Evolutionary conservation across 2,329 filamentous ascomycete species (phyloP), one percentile per base, ranked within the genome.

Genomic region (Elsinoe arachidis): DNA sequence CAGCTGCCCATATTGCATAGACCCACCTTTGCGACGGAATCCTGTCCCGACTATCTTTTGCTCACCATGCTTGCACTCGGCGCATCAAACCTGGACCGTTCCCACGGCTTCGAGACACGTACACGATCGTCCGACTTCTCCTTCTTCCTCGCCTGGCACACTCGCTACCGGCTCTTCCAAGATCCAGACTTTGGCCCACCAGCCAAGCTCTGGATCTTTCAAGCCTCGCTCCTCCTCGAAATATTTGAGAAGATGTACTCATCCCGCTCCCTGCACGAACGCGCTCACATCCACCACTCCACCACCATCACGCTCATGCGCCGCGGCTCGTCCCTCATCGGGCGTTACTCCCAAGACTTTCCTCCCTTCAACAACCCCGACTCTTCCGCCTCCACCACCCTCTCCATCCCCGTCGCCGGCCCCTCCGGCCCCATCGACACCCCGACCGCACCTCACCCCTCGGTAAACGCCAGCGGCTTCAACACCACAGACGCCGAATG

Each of bases 201-300:
- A 0, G 92, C 92, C 7, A 96, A 95, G 72, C 74, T 99, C 6
- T 99, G 92, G 92, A 83, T 96, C 0, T 97, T 97, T 73, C 93
- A 97, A 69, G 86, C 92, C 1, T 75, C 97, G 54, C 77, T 97
- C 3, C 78, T 97, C 4, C 78, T 97, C 11, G 93, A 99, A 69
- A 76, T 96, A 0, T 97, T 95, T 66, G 93, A 99, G 74, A 99
- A 99, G 77, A 93, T 96, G 87, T 97, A 92, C 70, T 93, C 90
- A 38, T 96, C 92, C 0, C 82, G 91, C 62, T 86, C 89, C 59
- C 76, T 97, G 33, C 93, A 99, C 70, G 93, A 99, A 72, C 81
- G 93, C 63, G 92, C 92, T 1, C 92, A 97, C 65, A 96, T 97
- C 46, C 92, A 97, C 67, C 93, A 99, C 68, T 92, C 92, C 12